Evolutionary conservation across 129 eudicot species (phyloP).

Genomic region (Flaveria ramosissima): DNA sequence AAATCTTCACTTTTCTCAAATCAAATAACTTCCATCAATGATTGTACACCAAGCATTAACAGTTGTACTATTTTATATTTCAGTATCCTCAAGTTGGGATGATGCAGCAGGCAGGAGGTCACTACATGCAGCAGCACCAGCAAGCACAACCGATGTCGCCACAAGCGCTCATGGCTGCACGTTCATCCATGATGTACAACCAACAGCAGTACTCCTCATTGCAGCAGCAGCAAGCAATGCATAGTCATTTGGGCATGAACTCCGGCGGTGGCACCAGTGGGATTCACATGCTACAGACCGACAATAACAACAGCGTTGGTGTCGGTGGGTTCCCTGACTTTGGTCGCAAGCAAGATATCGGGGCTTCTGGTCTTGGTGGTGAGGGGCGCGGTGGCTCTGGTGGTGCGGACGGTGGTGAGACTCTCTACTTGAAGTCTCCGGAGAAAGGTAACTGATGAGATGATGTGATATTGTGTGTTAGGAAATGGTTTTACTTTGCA

Average conservation of each 20-base stretch:
- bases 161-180: constrained; percentile 78
- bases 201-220: constrained; percentile 63
- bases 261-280: constrained; percentile 50
- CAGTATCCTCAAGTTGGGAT: constrained; percentile 68
- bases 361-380: constrained; percentile 2
- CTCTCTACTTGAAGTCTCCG: constrained; percentile 51
- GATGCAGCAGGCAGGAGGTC: constrained; percentile 68
- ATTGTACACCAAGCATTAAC: not conserved
- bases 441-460: constrained; percentile 50
- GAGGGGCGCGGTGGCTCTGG: constrained; percentile 41
- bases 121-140: constrained; percentile 86
- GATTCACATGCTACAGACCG: constrained; percentile 63
- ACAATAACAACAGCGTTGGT: constrained; percentile 33
- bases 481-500: not conserved
- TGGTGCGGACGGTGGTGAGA: constrained; percentile 50
- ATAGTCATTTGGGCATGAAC: constrained; percentile 60
- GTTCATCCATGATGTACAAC: constrained; percentile 67
- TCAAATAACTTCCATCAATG: not conserved
- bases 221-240: constrained; percentile 69
- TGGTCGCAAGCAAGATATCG: constrained; percentile 48
- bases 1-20: not conserved
- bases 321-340: constrained; percentile 50
- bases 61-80: not conserved
- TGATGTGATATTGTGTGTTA: not conserved
- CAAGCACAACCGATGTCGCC: constrained; percentile 73